phyloP scores from a whole-genome alignment of 73 alveolate species.

The Durusdinium trenchii region DNA sequence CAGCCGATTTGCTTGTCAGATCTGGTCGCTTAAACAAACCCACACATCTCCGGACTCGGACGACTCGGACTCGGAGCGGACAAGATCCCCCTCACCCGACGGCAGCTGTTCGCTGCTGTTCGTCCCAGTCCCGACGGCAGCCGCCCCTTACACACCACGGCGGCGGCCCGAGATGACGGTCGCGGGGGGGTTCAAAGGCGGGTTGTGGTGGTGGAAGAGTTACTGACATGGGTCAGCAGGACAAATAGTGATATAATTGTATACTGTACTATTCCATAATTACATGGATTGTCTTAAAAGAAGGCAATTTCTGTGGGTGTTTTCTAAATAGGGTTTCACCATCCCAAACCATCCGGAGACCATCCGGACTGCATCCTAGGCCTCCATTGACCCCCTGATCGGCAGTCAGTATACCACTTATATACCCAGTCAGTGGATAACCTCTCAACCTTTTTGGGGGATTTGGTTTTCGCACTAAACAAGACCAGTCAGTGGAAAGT shows the following conservation, averaged over 20 bases:
- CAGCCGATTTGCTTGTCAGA: too few relatives aligned
- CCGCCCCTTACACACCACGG: constrained; percentile 63
- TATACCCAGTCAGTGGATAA: too few relatives aligned
- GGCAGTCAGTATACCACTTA: not conserved
- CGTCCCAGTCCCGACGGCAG: constrained; percentile 39
- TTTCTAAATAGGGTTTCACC: too few relatives aligned
- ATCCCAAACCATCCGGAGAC: too few relatives aligned
- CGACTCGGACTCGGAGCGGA: too few relatives aligned
- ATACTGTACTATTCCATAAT: too few relatives aligned
- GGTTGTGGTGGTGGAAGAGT: not conserved
- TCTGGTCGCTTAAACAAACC: too few relatives aligned
- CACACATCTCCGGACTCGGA: too few relatives aligned
- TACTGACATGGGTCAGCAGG: not conserved
- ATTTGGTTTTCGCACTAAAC: too few relatives aligned
- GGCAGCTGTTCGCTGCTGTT: not conserved
- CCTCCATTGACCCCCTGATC: not conserved
- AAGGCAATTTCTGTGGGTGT: not conserved
- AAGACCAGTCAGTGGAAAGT: too few relatives aligned
- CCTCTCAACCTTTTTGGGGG: too few relatives aligned
- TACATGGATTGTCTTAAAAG: not conserved
- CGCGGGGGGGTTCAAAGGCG: not conserved
- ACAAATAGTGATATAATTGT: not conserved
- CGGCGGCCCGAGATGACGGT: not conserved
- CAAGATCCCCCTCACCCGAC: too few relatives aligned
- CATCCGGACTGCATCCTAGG: not conserved